phyloP scores from a whole-genome alignment of 352 stramenopile genomes.

The Globisporangium nunn region DNA sequence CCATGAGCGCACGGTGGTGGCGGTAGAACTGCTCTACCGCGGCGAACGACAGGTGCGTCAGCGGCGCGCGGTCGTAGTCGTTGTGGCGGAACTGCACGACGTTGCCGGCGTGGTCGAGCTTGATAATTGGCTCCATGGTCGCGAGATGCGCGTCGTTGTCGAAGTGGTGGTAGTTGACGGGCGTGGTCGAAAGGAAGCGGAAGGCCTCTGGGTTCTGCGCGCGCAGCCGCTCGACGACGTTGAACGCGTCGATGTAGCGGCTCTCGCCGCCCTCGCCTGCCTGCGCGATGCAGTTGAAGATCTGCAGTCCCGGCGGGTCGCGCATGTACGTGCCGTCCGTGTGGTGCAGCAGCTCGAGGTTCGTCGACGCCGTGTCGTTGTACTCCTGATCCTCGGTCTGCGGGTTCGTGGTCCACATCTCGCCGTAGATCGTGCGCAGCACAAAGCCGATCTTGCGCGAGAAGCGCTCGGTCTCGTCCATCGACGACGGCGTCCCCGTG shows the following conservation, averaged over 20 bases:
- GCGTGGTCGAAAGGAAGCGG: conserved; percentile 56
- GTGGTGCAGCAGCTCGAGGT: conserved; percentile 79
- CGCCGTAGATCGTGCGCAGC: conserved; percentile 82
- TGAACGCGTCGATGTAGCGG: conserved; percentile 78
- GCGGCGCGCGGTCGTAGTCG: conserved; percentile 78
- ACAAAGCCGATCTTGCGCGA: conserved; percentile 79
- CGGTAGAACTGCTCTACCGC: conserved; percentile 69
- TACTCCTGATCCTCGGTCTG: conserved; percentile 58
- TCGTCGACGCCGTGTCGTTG: conserved; percentile 87
- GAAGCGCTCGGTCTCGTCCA: conserved; percentile 79
- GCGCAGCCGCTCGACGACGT: conserved; percentile 62
- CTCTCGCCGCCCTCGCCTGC: conserved; percentile 64
- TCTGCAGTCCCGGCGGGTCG: conserved; percentile 80
- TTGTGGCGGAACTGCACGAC: conserved; percentile 85
- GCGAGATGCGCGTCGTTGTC: conserved; percentile 71
- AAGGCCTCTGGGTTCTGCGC: conserved; percentile 53
- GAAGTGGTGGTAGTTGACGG: conserved; percentile 71
- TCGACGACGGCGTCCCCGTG: conserved; percentile 49
- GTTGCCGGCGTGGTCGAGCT: conserved; percentile 61
- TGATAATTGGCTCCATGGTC: conserved; percentile 78
- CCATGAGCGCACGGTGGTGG: conserved; percentile 62
- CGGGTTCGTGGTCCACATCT: conserved; percentile 87
- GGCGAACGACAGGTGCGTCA: conserved; percentile 75
- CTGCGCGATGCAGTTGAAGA: conserved; percentile 86
- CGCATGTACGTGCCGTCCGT: conserved; percentile 87